A percentile compares a stretch with the other conserved stretches of the same genome.
Conservation (phyloP, 352 stramenopile genomes). For the Peronospora farinosa region DNA sequence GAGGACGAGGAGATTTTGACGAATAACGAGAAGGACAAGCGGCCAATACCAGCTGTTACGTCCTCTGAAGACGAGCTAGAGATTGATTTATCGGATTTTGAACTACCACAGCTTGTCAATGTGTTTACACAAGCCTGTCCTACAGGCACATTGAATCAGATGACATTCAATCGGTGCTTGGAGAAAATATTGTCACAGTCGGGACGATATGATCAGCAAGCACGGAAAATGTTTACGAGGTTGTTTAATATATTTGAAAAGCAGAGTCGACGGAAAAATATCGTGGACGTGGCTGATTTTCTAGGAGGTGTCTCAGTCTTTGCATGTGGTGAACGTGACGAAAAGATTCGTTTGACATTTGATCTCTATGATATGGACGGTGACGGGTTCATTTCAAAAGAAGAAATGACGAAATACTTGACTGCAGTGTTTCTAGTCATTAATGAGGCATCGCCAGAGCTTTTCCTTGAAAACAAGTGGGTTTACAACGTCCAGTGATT, state of each 20-base stretch:
- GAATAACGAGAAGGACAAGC: conserved; percentile 13
- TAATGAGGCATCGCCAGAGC: conserved; percentile 50
- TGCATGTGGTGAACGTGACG: conserved; percentile 65
- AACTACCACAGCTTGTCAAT: conserved; percentile 75
- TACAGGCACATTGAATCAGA: conserved; percentile 58
- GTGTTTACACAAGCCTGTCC: conserved; percentile 77
- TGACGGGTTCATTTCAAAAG: conserved; percentile 75
- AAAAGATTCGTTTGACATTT: conserved; percentile 82
- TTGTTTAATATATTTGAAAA: conserved; percentile 79
- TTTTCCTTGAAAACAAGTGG: conserved; percentile 68
- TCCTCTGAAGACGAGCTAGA: conserved; percentile 35
- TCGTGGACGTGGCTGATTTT: conserved; percentile 79
- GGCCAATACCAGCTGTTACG: conserved; percentile 7
- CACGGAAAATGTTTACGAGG: conserved; percentile 63
- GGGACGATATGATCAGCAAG: conserved; percentile 65
- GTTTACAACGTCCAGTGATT: conserved; percentile 6
- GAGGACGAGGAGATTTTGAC: conserved; percentile 22
- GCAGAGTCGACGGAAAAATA: conserved; percentile 32
- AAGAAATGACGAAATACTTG: conserved; percentile 86
- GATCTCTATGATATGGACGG: conserved; percentile 81
- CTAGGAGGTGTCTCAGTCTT: conserved; percentile 80
- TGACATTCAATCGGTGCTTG: conserved; percentile 59
- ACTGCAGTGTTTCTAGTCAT: conserved; percentile 82
- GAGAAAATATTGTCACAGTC: conserved; percentile 82
- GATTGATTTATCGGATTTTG: conserved; percentile 78